phyloP scores from a whole-genome alignment of 2,329 filamentous ascomycete genomes.

The Aspergillus novofumigatus region DNA sequence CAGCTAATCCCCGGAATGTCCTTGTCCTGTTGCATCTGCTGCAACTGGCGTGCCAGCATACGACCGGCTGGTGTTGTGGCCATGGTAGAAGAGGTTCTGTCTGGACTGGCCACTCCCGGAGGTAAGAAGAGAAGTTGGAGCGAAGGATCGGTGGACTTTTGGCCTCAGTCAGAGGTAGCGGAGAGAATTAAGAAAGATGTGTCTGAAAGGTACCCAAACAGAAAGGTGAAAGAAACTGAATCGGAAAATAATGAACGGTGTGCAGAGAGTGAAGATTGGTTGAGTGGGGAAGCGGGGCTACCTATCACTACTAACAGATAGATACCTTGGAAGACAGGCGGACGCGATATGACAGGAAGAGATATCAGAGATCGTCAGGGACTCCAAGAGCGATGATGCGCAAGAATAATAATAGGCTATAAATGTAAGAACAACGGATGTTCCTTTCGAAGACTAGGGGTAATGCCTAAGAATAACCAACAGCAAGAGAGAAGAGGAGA shows the following conservation, averaged over 20 bases:
- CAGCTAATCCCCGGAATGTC: constrained; percentile 94
- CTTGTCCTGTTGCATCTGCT: constrained; percentile 87
- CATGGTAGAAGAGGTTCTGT: constrained; percentile 24
- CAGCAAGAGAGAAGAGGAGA: neutral
- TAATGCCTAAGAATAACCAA: neutral
- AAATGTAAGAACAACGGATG: neutral
- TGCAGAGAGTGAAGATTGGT: constrained; percentile 6
- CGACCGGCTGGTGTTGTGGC: constrained; percentile 46
- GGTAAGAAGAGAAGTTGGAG: neutral
- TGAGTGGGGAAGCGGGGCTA: neutral
- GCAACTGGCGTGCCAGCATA: constrained; percentile 79
- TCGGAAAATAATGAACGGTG: neutral
- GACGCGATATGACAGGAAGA: neutral
- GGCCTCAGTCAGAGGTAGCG: neutral
- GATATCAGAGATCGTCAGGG: neutral
- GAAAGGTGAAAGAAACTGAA: neutral
- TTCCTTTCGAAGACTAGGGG: neutral
- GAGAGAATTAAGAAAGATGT: neutral
- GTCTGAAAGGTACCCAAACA: neutral
- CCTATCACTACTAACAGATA: neutral
- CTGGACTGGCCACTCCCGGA: neutral
- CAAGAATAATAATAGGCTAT: neutral
- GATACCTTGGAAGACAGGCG: neutral
- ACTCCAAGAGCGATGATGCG: neutral
- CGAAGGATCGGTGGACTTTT: neutral